phyloP scores from a whole-genome alignment of 495 filamentous ascomycete species.

The Aspergillus ostianus region DNA sequence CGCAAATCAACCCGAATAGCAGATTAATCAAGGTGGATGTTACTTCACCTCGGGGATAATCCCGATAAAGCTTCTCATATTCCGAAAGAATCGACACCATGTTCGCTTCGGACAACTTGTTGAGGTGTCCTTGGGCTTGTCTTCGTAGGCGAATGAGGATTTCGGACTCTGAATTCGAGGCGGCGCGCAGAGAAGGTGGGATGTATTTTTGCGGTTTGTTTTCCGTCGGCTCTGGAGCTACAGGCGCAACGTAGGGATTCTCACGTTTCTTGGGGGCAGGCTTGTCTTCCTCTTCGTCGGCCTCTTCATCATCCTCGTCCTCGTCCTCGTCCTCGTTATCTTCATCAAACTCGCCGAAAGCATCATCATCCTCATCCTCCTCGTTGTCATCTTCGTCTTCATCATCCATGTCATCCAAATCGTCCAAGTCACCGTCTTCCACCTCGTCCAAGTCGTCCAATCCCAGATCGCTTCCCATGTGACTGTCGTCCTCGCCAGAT shows the following conservation, averaged over 20 bases:
- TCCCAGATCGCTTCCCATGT: constrained; percentile 21
- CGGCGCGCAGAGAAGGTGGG: constrained; percentile 76
- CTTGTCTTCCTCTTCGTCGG: constrained; percentile 33
- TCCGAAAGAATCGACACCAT: constrained; percentile 76
- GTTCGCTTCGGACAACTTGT: constrained; percentile 89
- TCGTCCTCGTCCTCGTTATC: constrained; percentile 29
- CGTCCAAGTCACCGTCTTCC: constrained; percentile 16
- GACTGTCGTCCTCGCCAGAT: constrained; percentile 25
- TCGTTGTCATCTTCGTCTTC: constrained; percentile 2
- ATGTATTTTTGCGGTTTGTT: constrained; percentile 66
- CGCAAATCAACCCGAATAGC: constrained; percentile 71
- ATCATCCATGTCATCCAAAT: constrained; percentile 26
- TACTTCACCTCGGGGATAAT: constrained; percentile 78
- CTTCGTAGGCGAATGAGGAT: constrained; percentile 66
- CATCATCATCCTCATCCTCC: constrained; percentile 26
- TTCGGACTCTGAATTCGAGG: constrained; percentile 61
- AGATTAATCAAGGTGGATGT: constrained; percentile 74
- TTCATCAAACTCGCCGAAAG: constrained; percentile 11
- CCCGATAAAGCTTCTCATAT: constrained; percentile 77
- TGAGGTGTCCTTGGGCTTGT: constrained; percentile 83
- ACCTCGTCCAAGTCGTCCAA: constrained; percentile 18
- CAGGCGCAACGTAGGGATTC: constrained; percentile 64
- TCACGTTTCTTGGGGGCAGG: constrained; percentile 46
- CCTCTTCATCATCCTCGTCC: constrained; percentile 40
- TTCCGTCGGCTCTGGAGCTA: constrained; percentile 21